Base-by-base conservation (phyloP, 805 yeast species). In the Candida anglica region DNA sequence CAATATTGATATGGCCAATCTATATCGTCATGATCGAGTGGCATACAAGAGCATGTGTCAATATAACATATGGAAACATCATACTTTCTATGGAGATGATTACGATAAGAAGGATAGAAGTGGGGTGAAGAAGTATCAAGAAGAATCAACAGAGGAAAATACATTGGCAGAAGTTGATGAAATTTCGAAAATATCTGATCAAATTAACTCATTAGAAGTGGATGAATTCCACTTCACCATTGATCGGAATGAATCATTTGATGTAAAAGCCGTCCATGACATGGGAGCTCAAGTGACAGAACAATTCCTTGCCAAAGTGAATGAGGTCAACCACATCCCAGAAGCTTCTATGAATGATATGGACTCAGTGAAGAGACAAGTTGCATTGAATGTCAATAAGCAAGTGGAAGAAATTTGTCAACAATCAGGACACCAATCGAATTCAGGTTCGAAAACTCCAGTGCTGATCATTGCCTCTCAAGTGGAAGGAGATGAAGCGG, bases 1-100 rank as follows among this genome's bases (percentile, higher is more conserved):
- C 32, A 80, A 83, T 47, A 65, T 83, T 11, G 89, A 83, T 50
- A 64, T 79, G 56, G 84, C 87, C 5, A 79, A 77, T 43, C 47
- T 82, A 21, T 61, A 66, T 39, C 69, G 79, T 38, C 54, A 57
- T 26, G 75, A 72, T 15, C 50, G 47, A 26, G 33, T 41, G 11
- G 73, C 64, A 4, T 66, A 60, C 40, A 66, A 63, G 42, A 58
- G 64, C 34, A 44, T 64, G 42, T 68, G 57, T 7, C 71, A 66
- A 41, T 61, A 56, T 40, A 55, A 47, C 27, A 60, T 66, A 25
- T 66, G 73, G 73, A 61, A 60, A 38, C 26, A 50, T 36, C 47
- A 48, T n/a, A 56, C 67, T 2, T 47, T 65, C 19, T 42, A 39
- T 23, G 44, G 42, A 29, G 24, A 24, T 17, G 21, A 23, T 24